Evolutionary conservation across 805 yeast species (phyloP).

Genomic region (Zygotorulaspora florentina): DNA sequence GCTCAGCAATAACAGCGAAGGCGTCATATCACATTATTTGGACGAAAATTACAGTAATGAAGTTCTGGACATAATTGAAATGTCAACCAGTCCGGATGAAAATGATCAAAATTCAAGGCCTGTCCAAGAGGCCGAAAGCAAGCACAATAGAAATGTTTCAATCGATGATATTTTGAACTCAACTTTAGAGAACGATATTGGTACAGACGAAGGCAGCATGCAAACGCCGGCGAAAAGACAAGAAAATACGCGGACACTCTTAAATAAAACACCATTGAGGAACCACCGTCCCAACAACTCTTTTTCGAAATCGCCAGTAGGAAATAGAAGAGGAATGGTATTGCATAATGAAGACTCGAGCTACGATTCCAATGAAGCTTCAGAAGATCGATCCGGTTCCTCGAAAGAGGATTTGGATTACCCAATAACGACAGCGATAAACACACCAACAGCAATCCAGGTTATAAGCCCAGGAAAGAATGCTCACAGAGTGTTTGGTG

Average conservation of each 20-base stretch:
- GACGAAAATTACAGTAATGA: constrained; percentile 16
- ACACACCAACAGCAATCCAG: constrained; percentile 1
- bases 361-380: background rate
- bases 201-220: constrained; percentile 4
- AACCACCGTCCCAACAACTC: constrained; percentile 13
- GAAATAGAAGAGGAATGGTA: constrained; percentile 18
- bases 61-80: background rate
- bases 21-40: constrained; percentile 25
- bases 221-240: background rate
- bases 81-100: background rate
- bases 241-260: constrained; percentile 3
- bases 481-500: background rate
- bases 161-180: constrained; percentile 26
- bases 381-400: background rate
- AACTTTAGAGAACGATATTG: constrained; percentile 14
- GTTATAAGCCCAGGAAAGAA: background rate
- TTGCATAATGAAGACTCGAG: constrained; percentile 9
- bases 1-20: constrained; percentile 18
- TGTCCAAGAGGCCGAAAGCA: background rate
- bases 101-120: background rate
- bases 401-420: background rate
- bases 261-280: constrained; percentile 26
- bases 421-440: background rate
- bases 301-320: constrained; percentile 18
- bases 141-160: constrained; percentile 18